A percentile compares a stretch with the other conserved stretches of the same genome.
These are phyloP conservation scores for Corynespora cassiicola DNA, from an alignment of 2,329 filamentous ascomycete species.

Conservation along the genomic window DNA sequence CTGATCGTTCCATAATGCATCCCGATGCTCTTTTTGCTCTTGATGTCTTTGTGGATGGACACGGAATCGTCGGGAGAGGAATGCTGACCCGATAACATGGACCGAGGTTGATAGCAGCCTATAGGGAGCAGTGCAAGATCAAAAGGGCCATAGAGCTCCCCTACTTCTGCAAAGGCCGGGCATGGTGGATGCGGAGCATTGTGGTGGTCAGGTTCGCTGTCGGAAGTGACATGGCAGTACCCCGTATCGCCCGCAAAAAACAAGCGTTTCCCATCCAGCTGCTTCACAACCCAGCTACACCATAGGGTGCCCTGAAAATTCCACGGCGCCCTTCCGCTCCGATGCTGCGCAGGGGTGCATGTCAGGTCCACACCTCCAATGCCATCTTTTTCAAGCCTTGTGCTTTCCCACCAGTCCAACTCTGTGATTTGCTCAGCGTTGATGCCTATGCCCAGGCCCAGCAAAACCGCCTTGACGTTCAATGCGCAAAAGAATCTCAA, in stretches of 20 bases:
- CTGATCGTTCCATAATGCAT: constrained; percentile 61
- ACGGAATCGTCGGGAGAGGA: constrained; percentile 56
- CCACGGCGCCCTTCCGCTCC: constrained; percentile 50
- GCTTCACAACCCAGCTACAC: constrained; percentile 56
- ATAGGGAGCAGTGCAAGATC: constrained; percentile 58
- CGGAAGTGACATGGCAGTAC: constrained; percentile 48
- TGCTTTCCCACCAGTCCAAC: constrained; percentile 59
- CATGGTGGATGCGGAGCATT: constrained; percentile 49
- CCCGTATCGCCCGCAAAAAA: constrained; percentile 60
- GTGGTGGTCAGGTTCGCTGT: constrained; percentile 37
- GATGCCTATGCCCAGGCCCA: constrained; percentile 47
- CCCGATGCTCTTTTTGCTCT: constrained; percentile 55
- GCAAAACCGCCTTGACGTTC: constrained; percentile 46
- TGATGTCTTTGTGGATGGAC: constrained; percentile 55
- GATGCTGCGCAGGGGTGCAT: constrained; percentile 58
- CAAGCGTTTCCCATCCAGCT: constrained; percentile 41
- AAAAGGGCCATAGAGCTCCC: constrained; percentile 54
- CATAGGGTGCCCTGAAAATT: constrained; percentile 52
- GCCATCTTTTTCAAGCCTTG: constrained; percentile 38
- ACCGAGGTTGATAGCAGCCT: constrained; percentile 54
- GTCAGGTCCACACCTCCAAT: constrained; percentile 50
- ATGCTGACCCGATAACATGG: constrained; percentile 54
- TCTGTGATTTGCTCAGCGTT: constrained; percentile 50
- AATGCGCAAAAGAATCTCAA: constrained; percentile 53
- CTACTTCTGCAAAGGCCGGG: constrained; percentile 57